phyloP scores from a whole-genome alignment of 129 eudicot species.

The Tanacetum coccineum region DNA sequence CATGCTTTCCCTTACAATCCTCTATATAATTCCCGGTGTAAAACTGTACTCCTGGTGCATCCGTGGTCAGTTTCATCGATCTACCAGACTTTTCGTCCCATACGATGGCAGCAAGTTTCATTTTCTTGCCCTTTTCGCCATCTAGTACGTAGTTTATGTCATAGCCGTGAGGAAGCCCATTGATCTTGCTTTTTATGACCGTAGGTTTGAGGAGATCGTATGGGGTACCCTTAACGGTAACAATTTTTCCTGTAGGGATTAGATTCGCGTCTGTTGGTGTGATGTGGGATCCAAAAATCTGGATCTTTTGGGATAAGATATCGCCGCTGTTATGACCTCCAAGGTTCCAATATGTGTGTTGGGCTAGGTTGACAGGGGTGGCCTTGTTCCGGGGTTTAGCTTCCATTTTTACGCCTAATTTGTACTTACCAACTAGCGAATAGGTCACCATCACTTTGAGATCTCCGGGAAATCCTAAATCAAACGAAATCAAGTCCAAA shows the following conservation, averaged over 20 bases:
- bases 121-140: conserved; percentile 30
- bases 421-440: conserved; percentile 41
- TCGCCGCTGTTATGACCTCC: conserved; percentile 72
- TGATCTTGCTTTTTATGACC: conserved; percentile 51
- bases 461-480: conserved; percentile 80
- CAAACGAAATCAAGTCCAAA: neutral
- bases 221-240: conserved; percentile 58
- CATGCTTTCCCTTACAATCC: conserved; percentile 68
- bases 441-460: conserved; percentile 58
- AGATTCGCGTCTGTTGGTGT: conserved; percentile 53
- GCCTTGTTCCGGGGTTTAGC: conserved; percentile 76
- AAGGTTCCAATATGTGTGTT: conserved; percentile 92
- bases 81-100: conserved; percentile 53
- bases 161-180: conserved; percentile 49
- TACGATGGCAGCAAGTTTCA: conserved; percentile 63
- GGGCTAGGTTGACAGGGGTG: conserved; percentile 84
- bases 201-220: conserved; percentile 69
- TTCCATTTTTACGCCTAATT: conserved; percentile 50
- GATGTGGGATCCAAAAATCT: conserved; percentile 54
- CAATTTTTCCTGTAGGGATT: conserved; percentile 74
- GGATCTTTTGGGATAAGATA: conserved; percentile 54
- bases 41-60: conserved; percentile 74
- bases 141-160: conserved; percentile 76
- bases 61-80: conserved; percentile 47
- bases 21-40: conserved; percentile 59